Percentiles rank a stretch among this genome's conserved stretches.
Conservation (phyloP, 2,329 filamentous ascomycete species). For the Verruconis gallopava region DNA sequence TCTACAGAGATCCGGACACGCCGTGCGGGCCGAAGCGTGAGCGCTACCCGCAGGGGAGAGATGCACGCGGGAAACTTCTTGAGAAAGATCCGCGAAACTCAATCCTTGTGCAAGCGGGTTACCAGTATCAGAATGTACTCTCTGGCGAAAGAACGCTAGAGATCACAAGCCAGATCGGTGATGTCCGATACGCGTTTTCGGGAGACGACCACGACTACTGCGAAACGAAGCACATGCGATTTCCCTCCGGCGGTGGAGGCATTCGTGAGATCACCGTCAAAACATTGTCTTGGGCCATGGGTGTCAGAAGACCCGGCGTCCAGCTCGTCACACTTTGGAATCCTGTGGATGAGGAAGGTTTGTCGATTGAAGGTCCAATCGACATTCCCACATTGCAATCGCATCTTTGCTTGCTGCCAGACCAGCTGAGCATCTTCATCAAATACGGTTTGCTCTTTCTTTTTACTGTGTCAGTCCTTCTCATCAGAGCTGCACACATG, state of each 20-base stretch:
- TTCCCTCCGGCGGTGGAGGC: constrained; percentile 43
- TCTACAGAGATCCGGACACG: constrained; percentile 70
- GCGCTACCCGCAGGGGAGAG: constrained; percentile 59
- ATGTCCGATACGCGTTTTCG: constrained; percentile 77
- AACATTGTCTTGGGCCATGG: constrained; percentile 92
- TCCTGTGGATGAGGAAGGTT: constrained; percentile 50
- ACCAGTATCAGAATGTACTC: constrained; percentile 95
- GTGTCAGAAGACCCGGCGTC: constrained; percentile 76
- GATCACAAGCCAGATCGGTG: constrained; percentile 64
- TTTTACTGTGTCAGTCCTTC: constrained; percentile 36
- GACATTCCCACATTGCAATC: constrained; percentile 58
- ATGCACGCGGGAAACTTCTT: constrained; percentile 45
- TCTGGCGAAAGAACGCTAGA: constrained; percentile 61
- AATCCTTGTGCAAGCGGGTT: constrained; percentile 64
- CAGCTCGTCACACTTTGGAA: constrained; percentile 86
- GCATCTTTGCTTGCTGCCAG: constrained; percentile 79
- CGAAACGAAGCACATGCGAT: constrained; percentile 65
- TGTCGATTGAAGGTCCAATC: constrained; percentile 26
- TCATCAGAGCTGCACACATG: constrained; percentile 27
- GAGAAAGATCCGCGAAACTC: constrained; percentile 59
- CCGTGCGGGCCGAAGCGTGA: constrained; percentile 82
- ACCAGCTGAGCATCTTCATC: constrained; percentile 74
- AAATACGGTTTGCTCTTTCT: constrained; percentile 55
- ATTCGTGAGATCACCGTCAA: constrained; percentile 84
- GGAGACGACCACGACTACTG: constrained; percentile 99